Evolutionary conservation across 441 rosid genomes (phyloP).

Genomic region (Isatis lusitanica): DNA sequence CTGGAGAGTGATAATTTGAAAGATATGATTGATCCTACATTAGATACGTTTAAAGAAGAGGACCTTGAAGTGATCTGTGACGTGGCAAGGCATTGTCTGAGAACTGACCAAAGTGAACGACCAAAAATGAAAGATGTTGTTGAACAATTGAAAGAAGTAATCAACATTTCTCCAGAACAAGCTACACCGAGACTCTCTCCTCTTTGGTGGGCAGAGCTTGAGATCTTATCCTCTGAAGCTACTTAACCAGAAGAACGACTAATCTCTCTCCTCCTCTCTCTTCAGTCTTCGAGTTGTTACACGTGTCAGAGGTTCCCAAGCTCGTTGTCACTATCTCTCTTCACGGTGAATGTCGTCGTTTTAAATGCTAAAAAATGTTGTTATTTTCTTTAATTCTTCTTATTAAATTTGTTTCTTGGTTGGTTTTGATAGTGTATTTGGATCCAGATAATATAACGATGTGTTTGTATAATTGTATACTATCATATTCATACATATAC

Average conservation of each 20-base stretch:
- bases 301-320: slow-evolving; percentile 13
- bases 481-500: slow-evolving; percentile 24
- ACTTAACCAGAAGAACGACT: slow-evolving; percentile 38
- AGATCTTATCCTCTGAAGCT: slow-evolving; percentile 75
- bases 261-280: slow-evolving; percentile 24
- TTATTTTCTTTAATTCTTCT: not conserved
- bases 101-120: slow-evolving; percentile 49
- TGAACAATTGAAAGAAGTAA: slow-evolving; percentile 51
- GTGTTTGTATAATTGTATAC: slow-evolving; percentile 30
- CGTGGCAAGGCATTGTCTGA: slow-evolving; percentile 58
- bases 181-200: slow-evolving; percentile 88
- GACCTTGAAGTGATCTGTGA: slow-evolving; percentile 69
- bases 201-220: slow-evolving; percentile 95
- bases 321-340: not conserved
- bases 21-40: slow-evolving; percentile 60
- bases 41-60: slow-evolving; percentile 54
- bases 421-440: slow-evolving; percentile 35
- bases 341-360: not conserved
- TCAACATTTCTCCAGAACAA: slow-evolving; percentile 67
- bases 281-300: slow-evolving; percentile 1
- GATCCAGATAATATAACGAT: slow-evolving; percentile 20
- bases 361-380: not conserved
- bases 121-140: slow-evolving; percentile 62
- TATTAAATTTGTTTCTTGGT: slow-evolving; percentile 26
- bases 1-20: slow-evolving; percentile 46